Evolutionary conservation across 306 rosid species (phyloP), one percentile per base, ranked within the genome.

Genomic region (Prosopis cineraria): DNA sequence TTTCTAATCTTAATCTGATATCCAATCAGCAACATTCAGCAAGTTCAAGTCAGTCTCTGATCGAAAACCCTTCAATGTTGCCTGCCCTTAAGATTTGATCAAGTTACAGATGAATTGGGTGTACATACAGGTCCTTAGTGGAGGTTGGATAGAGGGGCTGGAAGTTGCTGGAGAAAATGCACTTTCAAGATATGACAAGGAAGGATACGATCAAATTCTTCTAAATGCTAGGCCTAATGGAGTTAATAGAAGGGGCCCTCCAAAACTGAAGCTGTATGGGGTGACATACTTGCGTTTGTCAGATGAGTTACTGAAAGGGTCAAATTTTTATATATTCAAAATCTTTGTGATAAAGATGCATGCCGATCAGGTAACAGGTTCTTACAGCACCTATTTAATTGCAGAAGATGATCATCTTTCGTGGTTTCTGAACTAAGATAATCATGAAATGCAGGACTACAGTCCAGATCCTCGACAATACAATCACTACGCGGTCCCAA

Each of bases 191-290:
- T 39, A 40, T 40, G 72, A 67, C 34, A 22, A 20, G 17, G 34
- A 11, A 67, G 72, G 33, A 11, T 67, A 67, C 16, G 77, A 90
- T 60, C 94, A 90, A 77, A 88, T 90, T 68, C 88, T 90, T 78
- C 64, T 90, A 47, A 88, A 90, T 64, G 91, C 91, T 50, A 85
- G 94, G 68, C 91, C 94, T 60, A 88, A 86, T 22, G 94, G 88
- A 62, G 11, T 67, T 13, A 40, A 67, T 8, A 39, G 52, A 40
- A 4, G 33, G 52, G 72, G 72, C 10, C 72, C 52, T 67, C 72
- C 50, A 39, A 80, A 70, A 69, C 73, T 72, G 47, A 88, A 81
- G 75, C 82, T 90, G 91, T 90, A 73, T 70, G 94, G 91, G 16
- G 80, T 88, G 79, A 88, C 94, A 30, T 88, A 80, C 80, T 89